Base-by-base conservation (phyloP, 2,329 filamentous ascomycete species). In the Microcyclospora pomicola region DNA sequence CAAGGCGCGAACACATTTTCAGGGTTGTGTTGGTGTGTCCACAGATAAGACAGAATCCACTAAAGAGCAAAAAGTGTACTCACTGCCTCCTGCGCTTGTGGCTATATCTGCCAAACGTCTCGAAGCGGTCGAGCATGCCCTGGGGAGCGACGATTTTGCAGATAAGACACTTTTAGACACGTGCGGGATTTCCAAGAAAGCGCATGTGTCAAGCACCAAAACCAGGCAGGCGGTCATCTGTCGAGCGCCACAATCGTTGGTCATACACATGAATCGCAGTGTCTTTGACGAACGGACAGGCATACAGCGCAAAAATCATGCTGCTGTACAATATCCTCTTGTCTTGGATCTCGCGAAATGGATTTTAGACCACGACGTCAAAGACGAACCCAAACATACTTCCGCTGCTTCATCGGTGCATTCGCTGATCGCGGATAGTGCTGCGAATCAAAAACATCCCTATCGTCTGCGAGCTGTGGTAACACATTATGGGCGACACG, bases 181-280 rank as follows among this genome's bases (percentile, higher is more conserved):
- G 11, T 66, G 66, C 39, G 57, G 62, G 13, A 63, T 69, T 13
- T 49, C 57, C 0, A 65, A 77, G 9, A 77, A 80, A 49, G 75
- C 76, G 49, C 77, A 80, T 51, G 74, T 86, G 6, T 74, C 72
- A 14, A 77, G 80, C 12, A 92, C 82, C 5, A 98, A 98, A 60
- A 86, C 86, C 7, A 81, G 87, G 42, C 91, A 96, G 56, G 80
- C 82, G 9, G 83, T 88, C 10, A 73, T 98, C 48, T 86, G 82
- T 2, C 72, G 87, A 24, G 72, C 86, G 1, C 91, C 91, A 1
- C 76, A 77, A 44, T 83, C 81, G 39, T 66, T 98, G 11, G 82
- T 78, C 0, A 68, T 96, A 7, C 91, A 98, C 56, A 73, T 96
- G 56, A 95, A 96, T 53, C 75, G 91, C 31, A 95, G 87, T 36